Conservation (phyloP, 352 stramenopile genomes). For the Elongisporangium prolatum region DNA sequence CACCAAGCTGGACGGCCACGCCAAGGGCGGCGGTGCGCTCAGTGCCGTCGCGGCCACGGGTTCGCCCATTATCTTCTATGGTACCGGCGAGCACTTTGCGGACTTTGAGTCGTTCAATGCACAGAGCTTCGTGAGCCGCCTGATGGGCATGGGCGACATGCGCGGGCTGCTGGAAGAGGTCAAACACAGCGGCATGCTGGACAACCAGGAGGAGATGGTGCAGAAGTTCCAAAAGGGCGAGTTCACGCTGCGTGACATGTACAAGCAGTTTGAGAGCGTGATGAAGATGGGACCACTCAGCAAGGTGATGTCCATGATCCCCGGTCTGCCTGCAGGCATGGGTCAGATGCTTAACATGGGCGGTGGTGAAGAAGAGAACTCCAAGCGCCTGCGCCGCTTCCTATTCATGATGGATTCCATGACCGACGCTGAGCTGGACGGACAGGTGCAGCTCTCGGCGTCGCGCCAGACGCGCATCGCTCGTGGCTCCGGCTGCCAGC, state of each 20-base stretch:
- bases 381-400: slow-evolving; percentile 94
- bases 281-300: slow-evolving; percentile 97
- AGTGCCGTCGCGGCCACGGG: slow-evolving; percentile 97
- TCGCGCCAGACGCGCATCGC: slow-evolving; percentile 87
- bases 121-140: slow-evolving; percentile 96
- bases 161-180: slow-evolving; percentile 95
- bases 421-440: slow-evolving; percentile 96
- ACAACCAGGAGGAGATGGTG: slow-evolving; percentile 95
- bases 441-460: slow-evolving; percentile 58
- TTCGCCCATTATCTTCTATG: slow-evolving; percentile 98
- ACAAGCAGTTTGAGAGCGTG: slow-evolving; percentile 97
- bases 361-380: slow-evolving; percentile 90
- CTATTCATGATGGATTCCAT: slow-evolving; percentile 99
- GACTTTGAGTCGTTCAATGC: slow-evolving; percentile 98
- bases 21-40: slow-evolving; percentile 97
- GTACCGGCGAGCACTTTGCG: slow-evolving; percentile 97
- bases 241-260: slow-evolving; percentile 99
- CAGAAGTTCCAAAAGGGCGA: slow-evolving; percentile 94
- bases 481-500: slow-evolving; percentile 85
- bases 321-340: slow-evolving; percentile 90
- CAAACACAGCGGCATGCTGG: slow-evolving; percentile 85
- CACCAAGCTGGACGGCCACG: slow-evolving; percentile 99
- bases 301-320: slow-evolving; percentile 99
- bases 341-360: slow-evolving; percentile 89
- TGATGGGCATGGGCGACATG: slow-evolving; percentile 98